Evolutionary conservation across 23 red algal genomes (phyloP).

Genomic region (Rhodosorus marinus): DNA sequence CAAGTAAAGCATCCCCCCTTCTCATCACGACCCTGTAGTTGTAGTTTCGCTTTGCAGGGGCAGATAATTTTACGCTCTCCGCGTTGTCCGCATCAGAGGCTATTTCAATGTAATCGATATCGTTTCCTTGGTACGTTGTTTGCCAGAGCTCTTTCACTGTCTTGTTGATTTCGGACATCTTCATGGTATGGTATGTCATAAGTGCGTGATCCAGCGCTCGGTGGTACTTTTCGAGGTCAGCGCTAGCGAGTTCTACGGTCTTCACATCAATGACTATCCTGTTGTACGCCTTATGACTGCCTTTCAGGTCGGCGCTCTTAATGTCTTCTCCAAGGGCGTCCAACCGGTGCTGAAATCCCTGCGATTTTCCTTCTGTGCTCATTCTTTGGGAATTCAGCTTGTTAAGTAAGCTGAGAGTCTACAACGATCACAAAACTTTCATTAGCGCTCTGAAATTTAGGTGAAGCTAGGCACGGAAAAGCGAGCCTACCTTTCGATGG

Average conservation of each 20-base stretch:
- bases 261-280: constrained; percentile 21
- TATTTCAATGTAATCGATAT: constrained; percentile 97
- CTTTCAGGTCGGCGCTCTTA: constrained; percentile 5
- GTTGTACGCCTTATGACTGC: constrained; percentile 23
- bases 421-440: too few species aligned
- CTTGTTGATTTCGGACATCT: constrained; percentile 88
- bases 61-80: background rate
- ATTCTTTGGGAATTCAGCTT: too few species aligned
- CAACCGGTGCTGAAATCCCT: background rate
- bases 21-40: constrained; percentile 95
- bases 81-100: constrained; percentile 47
- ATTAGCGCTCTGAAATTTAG: too few species aligned
- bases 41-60: constrained; percentile 26
- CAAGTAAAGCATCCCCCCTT: constrained; percentile 61
- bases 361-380: too few species aligned
- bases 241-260: constrained; percentile 37
- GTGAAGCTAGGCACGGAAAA: background rate
- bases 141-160: constrained; percentile 87
- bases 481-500: background rate
- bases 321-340: background rate
- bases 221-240: constrained; percentile 62
- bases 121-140: constrained; percentile 62
- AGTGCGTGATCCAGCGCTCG: constrained; percentile 83
- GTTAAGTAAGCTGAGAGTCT: too few species aligned
- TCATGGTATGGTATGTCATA: constrained; percentile 79